Evolutionary conservation across 495 filamentous ascomycete genomes (phyloP).

Genomic region (Recurvomyces mirabilis): DNA sequence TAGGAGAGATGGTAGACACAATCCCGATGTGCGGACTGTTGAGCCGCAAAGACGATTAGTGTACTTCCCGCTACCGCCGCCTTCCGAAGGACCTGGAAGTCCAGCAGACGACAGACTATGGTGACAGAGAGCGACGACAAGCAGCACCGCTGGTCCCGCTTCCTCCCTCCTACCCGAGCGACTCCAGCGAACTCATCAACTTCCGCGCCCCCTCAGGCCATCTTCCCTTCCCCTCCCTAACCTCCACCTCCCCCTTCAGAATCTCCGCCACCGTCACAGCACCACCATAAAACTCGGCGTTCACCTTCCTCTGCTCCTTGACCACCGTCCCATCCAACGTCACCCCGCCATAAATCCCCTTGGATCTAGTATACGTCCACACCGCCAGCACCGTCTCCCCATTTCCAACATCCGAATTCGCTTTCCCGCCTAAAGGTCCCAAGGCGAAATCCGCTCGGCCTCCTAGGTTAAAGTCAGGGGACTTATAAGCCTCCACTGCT

Average conservation of each 20-base stretch:
- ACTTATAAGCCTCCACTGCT: constrained; percentile 67
- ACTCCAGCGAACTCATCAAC: not conserved
- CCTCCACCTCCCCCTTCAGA: not conserved
- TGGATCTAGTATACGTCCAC: constrained; percentile 75
- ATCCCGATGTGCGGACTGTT: too few relatives aligned
- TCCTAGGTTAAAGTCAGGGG: constrained; percentile 60
- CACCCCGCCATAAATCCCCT: constrained; percentile 68
- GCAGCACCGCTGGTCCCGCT: too few relatives aligned
- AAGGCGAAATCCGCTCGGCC: constrained; percentile 44
- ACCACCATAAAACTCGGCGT: constrained; percentile 66
- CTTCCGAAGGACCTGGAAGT: too few relatives aligned
- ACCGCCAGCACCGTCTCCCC: constrained; percentile 48
- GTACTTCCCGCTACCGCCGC: too few relatives aligned
- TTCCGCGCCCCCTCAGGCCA: not conserved
- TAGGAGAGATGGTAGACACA: too few relatives aligned
- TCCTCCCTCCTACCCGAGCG: too few relatives aligned
- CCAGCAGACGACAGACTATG: too few relatives aligned
- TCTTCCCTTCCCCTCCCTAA: not conserved
- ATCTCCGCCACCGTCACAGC: not conserved
- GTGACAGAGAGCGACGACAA: too few relatives aligned
- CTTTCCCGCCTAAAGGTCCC: constrained; percentile 55
- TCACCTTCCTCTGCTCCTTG: constrained; percentile 74
- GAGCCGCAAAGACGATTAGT: too few relatives aligned
- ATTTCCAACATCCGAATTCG: too few relatives aligned
- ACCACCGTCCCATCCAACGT: constrained; percentile 73